These are phyloP conservation scores for Petasospora fabianii DNA, from an alignment of 1,139 yeast species.

Conservation along the genomic window DNA sequence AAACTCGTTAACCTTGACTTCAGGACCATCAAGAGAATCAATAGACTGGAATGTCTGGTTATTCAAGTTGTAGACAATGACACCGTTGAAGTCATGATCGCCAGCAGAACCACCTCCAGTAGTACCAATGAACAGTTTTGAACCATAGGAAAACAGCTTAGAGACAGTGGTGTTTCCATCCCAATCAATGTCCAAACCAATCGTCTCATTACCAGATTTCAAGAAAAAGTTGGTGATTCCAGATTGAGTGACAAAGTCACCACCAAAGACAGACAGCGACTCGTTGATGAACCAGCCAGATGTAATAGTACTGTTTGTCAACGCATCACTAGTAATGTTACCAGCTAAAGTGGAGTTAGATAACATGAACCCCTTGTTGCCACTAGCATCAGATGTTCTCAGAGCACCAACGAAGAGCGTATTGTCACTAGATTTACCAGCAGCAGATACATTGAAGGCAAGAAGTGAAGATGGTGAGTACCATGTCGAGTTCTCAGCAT, in stretches of 20 bases:
- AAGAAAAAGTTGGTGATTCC: conserved; percentile 38
- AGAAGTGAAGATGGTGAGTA: conserved; percentile 24
- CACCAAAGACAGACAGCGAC: conserved; percentile 52
- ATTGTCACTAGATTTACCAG: conserved; percentile 27
- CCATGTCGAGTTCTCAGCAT: conserved; percentile 23
- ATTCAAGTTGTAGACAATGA: conserved; percentile 48
- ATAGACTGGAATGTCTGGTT: conserved; percentile 11
- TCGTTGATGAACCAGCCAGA: conserved; percentile 42
- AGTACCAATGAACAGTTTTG: conserved; percentile 37
- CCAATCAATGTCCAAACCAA: conserved; percentile 28
- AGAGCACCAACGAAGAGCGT: conserved; percentile 24
- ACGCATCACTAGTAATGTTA: conserved; percentile 19
- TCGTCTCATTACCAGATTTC: conserved; percentile 26
- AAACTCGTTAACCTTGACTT: conserved; percentile 47
- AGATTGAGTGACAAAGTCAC: conserved; percentile 36
- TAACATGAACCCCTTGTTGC: conserved; percentile 20
- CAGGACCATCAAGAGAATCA: conserved; percentile 13
- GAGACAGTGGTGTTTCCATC: conserved; percentile 16
- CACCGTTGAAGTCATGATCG: conserved; percentile 38
- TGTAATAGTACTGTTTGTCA: conserved; percentile 12
- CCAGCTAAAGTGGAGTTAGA: conserved; percentile 8
- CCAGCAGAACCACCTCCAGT: conserved; percentile 24
- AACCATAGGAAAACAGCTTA: conserved; percentile 19
- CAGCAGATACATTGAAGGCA: conserved; percentile 28
- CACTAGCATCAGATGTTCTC: conserved; percentile 14